Evolutionary conservation across 352 stramenopile genomes (phyloP), one percentile per base, ranked within the genome.

Genomic region (Phytopythium vexans): DNA sequence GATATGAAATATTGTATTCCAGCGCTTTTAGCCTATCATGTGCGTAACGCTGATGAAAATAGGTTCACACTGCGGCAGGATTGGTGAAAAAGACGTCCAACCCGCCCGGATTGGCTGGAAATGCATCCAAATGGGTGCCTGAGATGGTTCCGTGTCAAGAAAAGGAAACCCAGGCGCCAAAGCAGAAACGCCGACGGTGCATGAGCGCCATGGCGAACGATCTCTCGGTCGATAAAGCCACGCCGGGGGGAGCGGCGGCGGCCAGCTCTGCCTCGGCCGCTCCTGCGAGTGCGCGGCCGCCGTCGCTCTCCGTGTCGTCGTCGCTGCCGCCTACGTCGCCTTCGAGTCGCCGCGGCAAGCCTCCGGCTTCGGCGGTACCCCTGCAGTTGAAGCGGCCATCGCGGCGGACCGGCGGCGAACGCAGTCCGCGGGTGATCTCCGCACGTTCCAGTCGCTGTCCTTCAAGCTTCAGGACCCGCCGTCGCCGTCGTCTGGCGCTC

Each of bases 381-480:
- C 48, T 21, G 48, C 48, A 27, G 36, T 54, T 6, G 37, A 35
- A 6, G 48, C 48, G 0, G 16, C 44, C 1, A 16, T 54, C 11
- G 35, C 12, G 36, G 55, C 59, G 10, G 56, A 76, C 32, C 56
- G 46, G 15, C 69, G 79, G 48, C 79, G 79, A 45, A 83, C 77
- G 38, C 79, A 88, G 64, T 88, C 79, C 1, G 60, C 67, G 10
- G 49, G 60, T 8, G 72, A 84, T 34, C 60, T 89, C 37, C 56
- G 54, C 41, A 42, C 27, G 14, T 10, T 11, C 40, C 49, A 39
- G 31, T 45, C 35, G 34, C 44, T 27, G 21, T 27, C 21, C 21
- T 27, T 52, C 33, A 59, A 56, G 27, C 41, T 35, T 34, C 39
- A 50, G 34, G 43, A 52, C 1, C 52, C n/a, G 33, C 52, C 27